Evolutionary conservation across 495 filamentous ascomycete species (phyloP).

Genomic region (Talaromyces liani): DNA sequence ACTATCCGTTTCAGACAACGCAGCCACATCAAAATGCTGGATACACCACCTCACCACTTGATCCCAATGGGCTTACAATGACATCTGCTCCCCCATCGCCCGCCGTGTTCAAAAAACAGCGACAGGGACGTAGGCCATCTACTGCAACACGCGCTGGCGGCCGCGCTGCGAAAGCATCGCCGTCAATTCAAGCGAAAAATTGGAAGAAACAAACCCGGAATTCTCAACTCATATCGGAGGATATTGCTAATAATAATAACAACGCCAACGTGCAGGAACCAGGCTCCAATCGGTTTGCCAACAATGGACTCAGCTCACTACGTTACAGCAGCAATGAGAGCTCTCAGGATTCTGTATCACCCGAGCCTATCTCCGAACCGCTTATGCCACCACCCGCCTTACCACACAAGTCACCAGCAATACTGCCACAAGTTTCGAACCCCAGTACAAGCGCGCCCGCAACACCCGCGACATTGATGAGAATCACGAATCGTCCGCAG

Average conservation of each 20-base stretch:
- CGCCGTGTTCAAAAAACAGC: slow-evolving; percentile 23
- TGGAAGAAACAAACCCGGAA: slow-evolving; percentile 43
- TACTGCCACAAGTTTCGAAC: slow-evolving; percentile 31
- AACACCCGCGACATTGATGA: slow-evolving; percentile 84
- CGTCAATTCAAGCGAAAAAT: slow-evolving; percentile 70
- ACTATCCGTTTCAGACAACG: slow-evolving; percentile 25
- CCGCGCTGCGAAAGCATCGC: slow-evolving; percentile 62
- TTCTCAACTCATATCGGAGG: slow-evolving; percentile 15
- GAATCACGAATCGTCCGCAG: slow-evolving; percentile 42
- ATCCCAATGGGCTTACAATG: slow-evolving; percentile 33
- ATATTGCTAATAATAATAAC: slow-evolving; percentile 14
- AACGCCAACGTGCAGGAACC: slow-evolving; percentile 27
- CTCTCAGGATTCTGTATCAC: slow-evolving; percentile 65
- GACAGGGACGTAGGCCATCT: slow-evolving; percentile 33
- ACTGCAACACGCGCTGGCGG: slow-evolving; percentile 32
- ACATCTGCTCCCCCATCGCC: slow-evolving; percentile 25
- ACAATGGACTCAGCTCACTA: slow-evolving; percentile 28
- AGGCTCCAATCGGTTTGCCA: slow-evolving; percentile 19
- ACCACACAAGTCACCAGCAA: slow-evolving; percentile 48
- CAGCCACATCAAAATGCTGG: slow-evolving; percentile 28
- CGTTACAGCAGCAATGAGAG: slow-evolving; percentile 45
- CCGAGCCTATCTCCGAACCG: slow-evolving; percentile 59
- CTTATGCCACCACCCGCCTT: slow-evolving; percentile 66
- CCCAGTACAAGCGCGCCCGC: slow-evolving; percentile 47
- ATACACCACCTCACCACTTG: slow-evolving; percentile 39